These are phyloP conservation scores for Fusarium anguioides DNA, from an alignment of 2,329 filamentous ascomycete species.

Conservation along the genomic window DNA sequence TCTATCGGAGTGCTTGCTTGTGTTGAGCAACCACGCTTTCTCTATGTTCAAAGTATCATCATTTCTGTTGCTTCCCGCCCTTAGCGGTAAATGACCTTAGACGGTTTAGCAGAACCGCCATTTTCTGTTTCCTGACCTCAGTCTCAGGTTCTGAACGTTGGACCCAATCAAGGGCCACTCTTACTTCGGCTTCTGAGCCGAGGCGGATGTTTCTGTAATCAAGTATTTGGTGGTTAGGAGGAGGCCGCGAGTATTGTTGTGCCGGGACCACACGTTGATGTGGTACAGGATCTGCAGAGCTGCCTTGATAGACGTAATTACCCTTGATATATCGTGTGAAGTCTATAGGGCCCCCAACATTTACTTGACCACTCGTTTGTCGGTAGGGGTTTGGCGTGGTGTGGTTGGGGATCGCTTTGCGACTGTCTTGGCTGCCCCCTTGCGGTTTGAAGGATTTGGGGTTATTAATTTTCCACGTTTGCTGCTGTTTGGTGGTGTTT, in stretches of 20 bases:
- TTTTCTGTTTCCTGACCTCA: constrained; percentile 37
- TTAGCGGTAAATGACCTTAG: constrained; percentile 31
- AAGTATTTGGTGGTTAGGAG: constrained; percentile 3
- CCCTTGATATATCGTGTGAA: constrained; percentile 32
- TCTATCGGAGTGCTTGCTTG: constrained; percentile 17
- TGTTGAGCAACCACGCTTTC: constrained; percentile 12
- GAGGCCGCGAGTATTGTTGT: constrained; percentile 2
- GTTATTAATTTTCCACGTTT: constrained; percentile 20
- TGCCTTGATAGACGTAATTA: constrained; percentile 16
- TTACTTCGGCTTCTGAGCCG: constrained; percentile 70
- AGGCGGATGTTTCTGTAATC: constrained; percentile 56
- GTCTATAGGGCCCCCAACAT: neutral
- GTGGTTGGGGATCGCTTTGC: neutral
- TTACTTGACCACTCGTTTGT: constrained; percentile 12
- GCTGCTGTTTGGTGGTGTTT: constrained; percentile 17
- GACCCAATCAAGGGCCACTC: constrained; percentile 71
- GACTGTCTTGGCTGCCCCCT: constrained; percentile 2
- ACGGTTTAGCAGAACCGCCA: constrained; percentile 34
- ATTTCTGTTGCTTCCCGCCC: constrained; percentile 8
- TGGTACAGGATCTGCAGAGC: neutral
- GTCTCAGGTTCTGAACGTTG: constrained; percentile 51
- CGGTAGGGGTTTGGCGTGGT: constrained; percentile 25
- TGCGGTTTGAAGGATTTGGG: constrained; percentile 18
- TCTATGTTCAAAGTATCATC: constrained; percentile 20
- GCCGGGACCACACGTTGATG: constrained; percentile 14